Conservation (phyloP, 495 filamentous ascomycete species). For the Chaetomium fimeti region DNA sequence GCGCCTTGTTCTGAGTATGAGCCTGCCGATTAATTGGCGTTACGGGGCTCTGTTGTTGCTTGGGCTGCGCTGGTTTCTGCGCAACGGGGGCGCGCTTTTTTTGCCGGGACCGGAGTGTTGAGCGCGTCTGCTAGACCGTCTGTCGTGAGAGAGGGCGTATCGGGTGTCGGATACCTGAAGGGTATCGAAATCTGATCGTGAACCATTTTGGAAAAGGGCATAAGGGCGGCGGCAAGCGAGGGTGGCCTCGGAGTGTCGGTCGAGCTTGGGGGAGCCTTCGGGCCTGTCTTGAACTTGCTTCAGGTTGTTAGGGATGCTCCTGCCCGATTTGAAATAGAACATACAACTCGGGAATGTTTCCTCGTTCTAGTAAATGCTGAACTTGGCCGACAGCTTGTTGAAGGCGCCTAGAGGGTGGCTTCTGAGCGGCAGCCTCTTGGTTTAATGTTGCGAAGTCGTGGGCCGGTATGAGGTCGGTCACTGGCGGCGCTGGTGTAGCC, state of each 20-base stretch:
- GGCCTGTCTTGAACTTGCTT: constrained; percentile 68
- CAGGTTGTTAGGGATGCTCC: constrained; percentile 21
- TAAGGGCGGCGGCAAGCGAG: constrained; percentile 37
- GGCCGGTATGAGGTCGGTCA: constrained; percentile 45
- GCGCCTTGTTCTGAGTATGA: constrained; percentile 32
- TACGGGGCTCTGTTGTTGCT: constrained; percentile 23
- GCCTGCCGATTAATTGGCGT: constrained; percentile 24
- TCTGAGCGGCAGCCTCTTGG: constrained; percentile 45
- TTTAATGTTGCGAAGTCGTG: constrained; percentile 53
- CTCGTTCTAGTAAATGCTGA: constrained; percentile 65
- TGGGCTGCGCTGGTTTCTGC: constrained; percentile 29
- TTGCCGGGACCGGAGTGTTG: constrained; percentile 21
- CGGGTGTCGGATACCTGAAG: constrained; percentile 42
- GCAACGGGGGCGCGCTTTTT: constrained; percentile 20
- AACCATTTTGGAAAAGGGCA: constrained; percentile 47
- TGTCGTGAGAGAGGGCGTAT: constrained; percentile 28
- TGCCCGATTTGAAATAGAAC: constrained; percentile 25
- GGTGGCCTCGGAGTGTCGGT: constrained; percentile 18
- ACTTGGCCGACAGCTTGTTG: constrained; percentile 60
- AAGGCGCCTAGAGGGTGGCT: constrained; percentile 40
- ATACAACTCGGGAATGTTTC: constrained; percentile 72
- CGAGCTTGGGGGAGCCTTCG: constrained; percentile 26
- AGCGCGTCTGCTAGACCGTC: constrained; percentile 20
- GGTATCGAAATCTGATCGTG: constrained; percentile 41
- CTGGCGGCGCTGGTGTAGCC: constrained; percentile 48